phyloP scores from a whole-genome alignment of 192 early-diverging fungal genomes.

The Phlyctochytrium arcticum region DNA sequence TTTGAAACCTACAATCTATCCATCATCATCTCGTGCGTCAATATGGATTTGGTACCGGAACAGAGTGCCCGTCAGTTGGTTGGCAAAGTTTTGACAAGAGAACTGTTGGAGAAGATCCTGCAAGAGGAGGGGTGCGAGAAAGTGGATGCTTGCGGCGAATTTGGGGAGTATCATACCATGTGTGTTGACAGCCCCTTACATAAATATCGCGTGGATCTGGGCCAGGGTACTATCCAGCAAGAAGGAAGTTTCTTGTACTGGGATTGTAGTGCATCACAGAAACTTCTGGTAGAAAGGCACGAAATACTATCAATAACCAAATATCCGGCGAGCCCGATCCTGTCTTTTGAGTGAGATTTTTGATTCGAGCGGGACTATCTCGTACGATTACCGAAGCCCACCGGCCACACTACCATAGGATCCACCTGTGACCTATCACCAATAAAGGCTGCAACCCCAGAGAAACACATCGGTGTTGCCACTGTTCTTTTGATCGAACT shows the following conservation, averaged over 20 bases:
- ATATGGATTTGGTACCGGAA: background rate
- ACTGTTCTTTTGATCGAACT: no score
- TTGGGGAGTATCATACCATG: conserved; percentile 20
- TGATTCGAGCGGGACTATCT: no score
- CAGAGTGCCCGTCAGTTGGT: conserved; percentile 2
- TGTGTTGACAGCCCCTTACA: conserved; percentile 6
- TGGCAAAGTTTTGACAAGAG: conserved; percentile 1
- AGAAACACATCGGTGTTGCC: no score
- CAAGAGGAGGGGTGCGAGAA: background rate
- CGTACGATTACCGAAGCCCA: no score
- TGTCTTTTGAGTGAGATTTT: no score
- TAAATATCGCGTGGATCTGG: background rate
- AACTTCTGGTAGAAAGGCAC: no score
- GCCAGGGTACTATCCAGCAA: background rate
- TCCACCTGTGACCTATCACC: no score
- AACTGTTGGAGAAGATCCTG: background rate
- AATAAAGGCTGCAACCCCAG: no score
- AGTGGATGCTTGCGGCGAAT: conserved; percentile 17
- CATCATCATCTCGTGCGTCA: conserved; percentile 14
- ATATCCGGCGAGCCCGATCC: no score
- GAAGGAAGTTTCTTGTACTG: background rate
- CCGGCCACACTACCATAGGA: no score
- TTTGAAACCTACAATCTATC: background rate
- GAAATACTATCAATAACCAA: no score
- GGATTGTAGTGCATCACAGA: no score